Evolutionary conservation across 1,284 basidiomycete genomes (phyloP), one percentile per base, ranked within the genome.

Genomic region (Rhodotorula glutinis): DNA sequence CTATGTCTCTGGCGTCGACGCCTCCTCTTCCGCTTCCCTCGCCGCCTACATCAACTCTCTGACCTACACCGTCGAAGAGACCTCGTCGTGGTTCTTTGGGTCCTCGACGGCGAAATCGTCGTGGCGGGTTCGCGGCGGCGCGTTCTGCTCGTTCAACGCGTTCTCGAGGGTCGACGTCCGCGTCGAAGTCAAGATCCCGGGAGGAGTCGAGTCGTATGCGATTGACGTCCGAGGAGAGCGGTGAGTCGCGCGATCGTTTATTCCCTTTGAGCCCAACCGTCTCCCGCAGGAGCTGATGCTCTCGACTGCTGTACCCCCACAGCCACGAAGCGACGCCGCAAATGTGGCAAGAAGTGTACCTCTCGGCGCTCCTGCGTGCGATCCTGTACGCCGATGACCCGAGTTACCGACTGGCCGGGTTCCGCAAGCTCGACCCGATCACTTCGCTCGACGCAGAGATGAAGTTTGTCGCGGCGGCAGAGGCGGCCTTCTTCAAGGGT

Each of bases 131-230:
- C 85, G 89, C 71, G 90, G 89, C 75, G 96, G 96, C 9, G 93
- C 89, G 57, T 99, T 92, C 79, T 99, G 95, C 89, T 91, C 93
- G 80, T 99, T 97, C 82, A 96, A 99, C 78, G 96, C 96, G 21
- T 98, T 99, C 78, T 95, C 93, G 51, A 83, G 96, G 27, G 91
- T 98, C 47, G 96, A 99, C 76, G 88, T 98, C 30, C 86, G 95
- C 52, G 94, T 99, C 11, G 95, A 98, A 73, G 96, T 98, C 65
- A 95, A 95, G 79, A 98, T 98, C 60, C 96, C 96, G 0, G 95
- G 95, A 52, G 94, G 94, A 30, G 96, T 99, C 3, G 87, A 90
- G 74, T 91, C 95, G 13, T 98, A 97, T 78, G 88, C 92, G 38
- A 88, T 98, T 30, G 96, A 98, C 79, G 79, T 96, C 62, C 87